Evolutionary conservation across 2,329 filamentous ascomycete genomes (phyloP).

Genomic region (Pseudogymnoascus pannorum): DNA sequence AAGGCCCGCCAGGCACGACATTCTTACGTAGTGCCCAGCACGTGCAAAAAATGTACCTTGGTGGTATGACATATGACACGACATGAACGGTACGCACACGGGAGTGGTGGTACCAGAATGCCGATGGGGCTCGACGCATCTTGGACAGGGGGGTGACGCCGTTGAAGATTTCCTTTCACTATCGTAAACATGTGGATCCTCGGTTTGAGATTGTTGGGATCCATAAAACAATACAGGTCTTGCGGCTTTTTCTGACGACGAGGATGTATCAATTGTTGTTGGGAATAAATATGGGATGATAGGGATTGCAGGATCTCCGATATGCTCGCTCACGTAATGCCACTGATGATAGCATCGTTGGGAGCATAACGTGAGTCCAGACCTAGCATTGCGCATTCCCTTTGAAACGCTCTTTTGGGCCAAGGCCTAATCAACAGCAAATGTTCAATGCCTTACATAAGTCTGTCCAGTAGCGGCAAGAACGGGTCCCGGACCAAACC

Average conservation of each 20-base stretch:
- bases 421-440: not conserved
- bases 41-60: not conserved
- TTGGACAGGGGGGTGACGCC: not conserved
- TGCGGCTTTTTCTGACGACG: not conserved
- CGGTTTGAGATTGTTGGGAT: conserved; percentile 1
- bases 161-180: conserved; percentile 5
- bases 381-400: not conserved
- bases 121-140: conserved; percentile 3
- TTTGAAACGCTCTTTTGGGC: not conserved
- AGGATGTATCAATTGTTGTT: not conserved
- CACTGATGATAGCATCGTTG: not conserved
- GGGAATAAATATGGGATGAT: not conserved
- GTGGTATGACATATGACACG: conserved; percentile 6
- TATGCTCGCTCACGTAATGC: conserved; percentile 5
- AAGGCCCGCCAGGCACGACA: conserved; percentile 1
- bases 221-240: not conserved
- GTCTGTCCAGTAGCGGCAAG: not conserved
- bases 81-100: not conserved
- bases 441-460: conserved; percentile 1
- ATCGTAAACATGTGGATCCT: not conserved
- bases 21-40: conserved; percentile 1
- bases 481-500: not conserved
- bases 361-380: not conserved
- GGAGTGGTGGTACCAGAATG: not conserved
- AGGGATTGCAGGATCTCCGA: not conserved